Base-by-base conservation (phyloP, 345 rosid species). In the Mercurialis annua region DNA sequence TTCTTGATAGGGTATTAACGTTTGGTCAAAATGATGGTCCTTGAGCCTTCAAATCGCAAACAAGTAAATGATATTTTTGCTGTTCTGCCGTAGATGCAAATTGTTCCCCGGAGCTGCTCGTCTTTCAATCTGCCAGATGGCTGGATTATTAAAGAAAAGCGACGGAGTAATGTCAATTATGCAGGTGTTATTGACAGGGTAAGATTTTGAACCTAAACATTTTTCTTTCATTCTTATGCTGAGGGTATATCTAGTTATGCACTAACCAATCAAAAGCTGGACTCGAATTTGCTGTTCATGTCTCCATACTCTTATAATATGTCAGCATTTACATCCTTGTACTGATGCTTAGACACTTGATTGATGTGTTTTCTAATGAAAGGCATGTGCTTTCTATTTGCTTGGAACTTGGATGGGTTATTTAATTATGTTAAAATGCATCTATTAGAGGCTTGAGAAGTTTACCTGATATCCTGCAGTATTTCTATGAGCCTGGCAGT, bases 401-500 rank as follows among this genome's bases (percentile, higher is more conserved):
- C 27, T 50, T n/a, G 20, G 27, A 2, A 50, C 8, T 27, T 23
- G 1, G 15, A 21, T 20, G 42, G 42, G 8, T 59, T 33, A 59
- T 57, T 18, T 59, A 11, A 59, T 59, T n/a, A n/a, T n/a, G 11
- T 18, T 34, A 15, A 23, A 55, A 18, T 54, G 9, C 0, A 18
- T 27, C 15, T 26, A 16, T 20, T 3, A 21, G 26, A 26, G 12
- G 59, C 59, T 54, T 54, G 4, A 27, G 29, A 5, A 26, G 16
- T 73, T n/a, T 23, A 12, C 11, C 8, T 34, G 44, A 38, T 50
- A 21, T 76, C n/a, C n/a, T n/a, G 80, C 76, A 83, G 90, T 79
- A 74, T 78, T 85, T 83, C 75, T 59, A 69, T 59, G 84, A 85
- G 66, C 75, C 84, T 5, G 70, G 74, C 51, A 79, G 84, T 3